Base-by-base conservation (phyloP, 345 rosid species). In the Brassica incana region DNA sequence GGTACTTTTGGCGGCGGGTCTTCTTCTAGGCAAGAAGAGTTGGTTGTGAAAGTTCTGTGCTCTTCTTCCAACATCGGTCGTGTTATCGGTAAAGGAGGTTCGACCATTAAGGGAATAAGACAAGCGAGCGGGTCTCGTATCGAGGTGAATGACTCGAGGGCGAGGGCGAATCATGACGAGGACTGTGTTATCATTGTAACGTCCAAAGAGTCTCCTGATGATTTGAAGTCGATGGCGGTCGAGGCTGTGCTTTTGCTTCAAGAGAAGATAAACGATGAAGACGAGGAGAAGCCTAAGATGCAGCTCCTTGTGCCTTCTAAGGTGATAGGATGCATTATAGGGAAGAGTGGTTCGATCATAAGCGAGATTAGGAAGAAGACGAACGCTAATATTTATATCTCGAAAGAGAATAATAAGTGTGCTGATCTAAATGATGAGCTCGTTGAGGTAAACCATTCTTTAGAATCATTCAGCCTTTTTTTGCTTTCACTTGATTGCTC, bases 61-160 rank as follows among this genome's bases (percentile, higher is more conserved):
- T 86, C 97, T 45, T 87, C 83, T 77, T 78, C 87, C 76, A 95
- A 91, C 74, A 95, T 93, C 72, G 99, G 99, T 1, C 98, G 99
- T 69, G 99, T 95, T 68, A 95, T 95, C 67, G 99, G 98, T 60
- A 93, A 87, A 86, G 97, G 93, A 82, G 99, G 99, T 23, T 73
- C 91, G 65, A 92, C 97, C 38, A 91, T 93, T 74, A 95, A 91
- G 83, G 90, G 85, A 65, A 91, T 95, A 75, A 93, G 99, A 82
- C 97, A 95, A 83, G 86, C 88, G 2, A 95, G 87, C 76, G 99
- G 99, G 63, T 91, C 99, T 82, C 88, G 77, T 71, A 74, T 93
- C 11, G 98, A 93, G 76, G 95, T 95, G 75, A 89, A 93, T 90
- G 99, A 93, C 81, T 75, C 84, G 4, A 93, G 84, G 80, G 86